Evolutionary conservation across 176 grass and related monocot species (phyloP).

Genomic region (Areca catechu): DNA sequence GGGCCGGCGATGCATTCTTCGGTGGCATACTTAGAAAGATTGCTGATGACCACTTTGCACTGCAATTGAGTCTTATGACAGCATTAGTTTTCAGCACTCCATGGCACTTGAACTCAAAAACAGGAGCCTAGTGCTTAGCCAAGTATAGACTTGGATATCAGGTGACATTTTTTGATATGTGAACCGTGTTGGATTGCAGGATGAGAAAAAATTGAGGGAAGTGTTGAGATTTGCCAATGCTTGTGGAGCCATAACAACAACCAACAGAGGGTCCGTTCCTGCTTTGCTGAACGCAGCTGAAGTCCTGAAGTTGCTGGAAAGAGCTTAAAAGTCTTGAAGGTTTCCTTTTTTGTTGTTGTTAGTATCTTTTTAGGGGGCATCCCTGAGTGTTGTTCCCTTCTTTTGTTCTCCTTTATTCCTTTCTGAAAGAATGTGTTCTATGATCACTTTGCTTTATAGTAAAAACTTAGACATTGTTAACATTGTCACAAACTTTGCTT

Average conservation of each 20-base stretch:
- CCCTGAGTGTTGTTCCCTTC: too few species aligned
- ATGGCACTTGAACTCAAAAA: too few species aligned
- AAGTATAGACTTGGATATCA: too few species aligned
- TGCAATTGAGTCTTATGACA: conserved; percentile 36
- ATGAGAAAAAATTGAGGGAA: conserved; percentile 56
- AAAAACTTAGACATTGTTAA: too few species aligned
- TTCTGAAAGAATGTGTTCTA: too few species aligned
- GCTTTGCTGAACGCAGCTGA: conserved; percentile 48
- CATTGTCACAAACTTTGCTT: too few species aligned
- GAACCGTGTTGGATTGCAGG: conserved; percentile 29
- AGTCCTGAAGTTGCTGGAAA: conserved; percentile 43
- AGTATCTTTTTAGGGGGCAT: too few species aligned
- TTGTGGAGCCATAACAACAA: conserved; percentile 70
- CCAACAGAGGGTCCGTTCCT: conserved; percentile 79
- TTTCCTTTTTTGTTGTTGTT: too few species aligned
- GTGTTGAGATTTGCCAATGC: conserved; percentile 70
- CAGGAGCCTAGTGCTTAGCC: too few species aligned
- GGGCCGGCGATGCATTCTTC: conserved; percentile 81
- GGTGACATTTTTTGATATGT: neutral
- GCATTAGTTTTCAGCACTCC: neutral
- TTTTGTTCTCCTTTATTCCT: too few species aligned
- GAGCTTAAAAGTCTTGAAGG: neutral
- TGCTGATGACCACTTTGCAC: conserved; percentile 55
- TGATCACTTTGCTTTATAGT: too few species aligned
- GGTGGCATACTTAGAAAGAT: conserved; percentile 61